Evolutionary conservation across 1,139 yeast genomes (phyloP).

Genomic region (Hyphopichia buzzinii): DNA sequence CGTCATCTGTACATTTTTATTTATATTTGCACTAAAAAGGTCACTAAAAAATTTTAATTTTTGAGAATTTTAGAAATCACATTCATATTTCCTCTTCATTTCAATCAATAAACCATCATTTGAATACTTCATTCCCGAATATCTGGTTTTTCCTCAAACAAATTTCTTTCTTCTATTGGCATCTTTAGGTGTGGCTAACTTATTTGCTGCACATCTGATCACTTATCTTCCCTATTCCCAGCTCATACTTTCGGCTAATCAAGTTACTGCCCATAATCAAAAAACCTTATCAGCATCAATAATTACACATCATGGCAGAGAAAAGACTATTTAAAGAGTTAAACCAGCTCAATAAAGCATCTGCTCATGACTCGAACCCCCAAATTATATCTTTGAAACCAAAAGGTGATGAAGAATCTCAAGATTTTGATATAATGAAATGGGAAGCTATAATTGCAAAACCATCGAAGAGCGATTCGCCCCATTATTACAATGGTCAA

Average conservation of each 20-base stretch:
- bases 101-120: too few species aligned
- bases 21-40: background rate
- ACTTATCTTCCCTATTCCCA: too few species aligned
- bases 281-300: too few species aligned
- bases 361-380: constrained; percentile 22
- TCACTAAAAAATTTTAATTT: background rate
- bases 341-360: constrained; percentile 20
- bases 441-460: constrained; percentile 68
- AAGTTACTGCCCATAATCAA: too few species aligned
- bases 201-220: too few species aligned
- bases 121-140: too few species aligned
- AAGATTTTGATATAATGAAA: constrained; percentile 32
- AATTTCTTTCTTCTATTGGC: too few species aligned
- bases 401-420: constrained; percentile 23
- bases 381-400: constrained; percentile 49
- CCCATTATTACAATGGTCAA: constrained; percentile 46
- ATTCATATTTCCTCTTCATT: too few species aligned
- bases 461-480: constrained; percentile 43
- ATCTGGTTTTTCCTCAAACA: too few species aligned
- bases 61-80: too few species aligned
- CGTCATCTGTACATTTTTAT: background rate
- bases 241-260: too few species aligned
- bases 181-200: too few species aligned
- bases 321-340: constrained; percentile 29
- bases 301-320: constrained; percentile 30